A percentile compares a stretch with the other conserved stretches of the same genome.
Evolutionary conservation across 768 basidiomycete genomes (phyloP).

Genomic region (Auricularia sp.): DNA sequence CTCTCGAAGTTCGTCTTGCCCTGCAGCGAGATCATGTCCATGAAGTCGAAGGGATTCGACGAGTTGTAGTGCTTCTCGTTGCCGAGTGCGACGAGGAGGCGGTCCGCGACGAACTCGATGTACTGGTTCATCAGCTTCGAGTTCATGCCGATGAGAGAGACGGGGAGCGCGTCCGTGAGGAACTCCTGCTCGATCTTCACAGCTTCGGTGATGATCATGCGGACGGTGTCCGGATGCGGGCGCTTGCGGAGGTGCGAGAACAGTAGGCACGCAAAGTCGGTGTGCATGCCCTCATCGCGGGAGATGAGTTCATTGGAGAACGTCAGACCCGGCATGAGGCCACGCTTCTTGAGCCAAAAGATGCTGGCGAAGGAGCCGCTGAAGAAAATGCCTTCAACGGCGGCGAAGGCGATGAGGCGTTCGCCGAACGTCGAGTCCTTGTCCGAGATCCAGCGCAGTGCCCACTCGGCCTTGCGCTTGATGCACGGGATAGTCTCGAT

Average conservation of each 20-base stretch:
- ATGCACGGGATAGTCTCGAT: slow-evolving; percentile 91
- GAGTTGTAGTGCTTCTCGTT: slow-evolving; percentile 68
- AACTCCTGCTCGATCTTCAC: slow-evolving; percentile 84
- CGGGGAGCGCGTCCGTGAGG: slow-evolving; percentile 81
- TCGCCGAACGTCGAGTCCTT: slow-evolving; percentile 73
- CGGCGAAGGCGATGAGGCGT: slow-evolving; percentile 86
- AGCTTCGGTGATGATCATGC: slow-evolving; percentile 67
- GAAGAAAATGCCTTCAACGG: slow-evolving; percentile 96
- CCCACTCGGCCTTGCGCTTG: slow-evolving; percentile 92
- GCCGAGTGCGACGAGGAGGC: slow-evolving; percentile 74
- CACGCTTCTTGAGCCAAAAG: slow-evolving; percentile 96
- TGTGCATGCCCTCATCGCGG: slow-evolving; percentile 93
- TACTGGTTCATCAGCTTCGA: slow-evolving; percentile 80
- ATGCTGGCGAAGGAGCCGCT: slow-evolving; percentile 89
- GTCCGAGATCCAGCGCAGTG: slow-evolving; percentile 85
- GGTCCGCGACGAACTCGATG: slow-evolving; percentile 87
- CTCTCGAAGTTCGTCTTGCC: slow-evolving; percentile 97
- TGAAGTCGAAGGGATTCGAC: slow-evolving; percentile 84
- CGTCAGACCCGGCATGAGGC: slow-evolving; percentile 95
- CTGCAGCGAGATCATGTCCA: slow-evolving; percentile 91
- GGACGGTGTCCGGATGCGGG: slow-evolving; percentile 71
- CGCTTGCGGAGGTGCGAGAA: slow-evolving; percentile 73
- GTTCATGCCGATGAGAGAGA: slow-evolving; percentile 88
- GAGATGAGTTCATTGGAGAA: slow-evolving; percentile 97
- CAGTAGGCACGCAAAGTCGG: slow-evolving; percentile 88